A percentile compares a stretch with the other conserved stretches of the same genome.
These are phyloP conservation scores for Candida berthetii DNA, from an alignment of 805 yeast species.

Conservation along the genomic window DNA sequence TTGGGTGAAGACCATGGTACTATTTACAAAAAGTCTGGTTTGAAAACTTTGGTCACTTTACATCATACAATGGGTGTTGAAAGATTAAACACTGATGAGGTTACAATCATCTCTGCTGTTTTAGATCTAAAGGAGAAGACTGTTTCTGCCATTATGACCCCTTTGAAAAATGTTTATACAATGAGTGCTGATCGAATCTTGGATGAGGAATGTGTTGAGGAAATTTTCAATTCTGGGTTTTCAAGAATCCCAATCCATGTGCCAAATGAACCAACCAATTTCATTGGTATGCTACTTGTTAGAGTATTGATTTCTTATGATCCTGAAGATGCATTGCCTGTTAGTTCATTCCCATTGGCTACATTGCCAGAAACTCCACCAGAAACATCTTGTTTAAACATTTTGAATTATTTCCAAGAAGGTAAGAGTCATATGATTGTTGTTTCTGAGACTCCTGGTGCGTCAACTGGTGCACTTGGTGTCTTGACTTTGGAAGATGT, in stretches of 20 bases:
- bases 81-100: constrained; percentile 89
- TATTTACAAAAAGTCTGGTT: constrained; percentile 84
- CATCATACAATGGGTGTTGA: constrained; percentile 96
- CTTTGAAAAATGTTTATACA: constrained; percentile 83
- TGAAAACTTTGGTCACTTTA: constrained; percentile 87
- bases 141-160: constrained; percentile 88
- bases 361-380: constrained; percentile 92
- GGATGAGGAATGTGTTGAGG: constrained; percentile 81
- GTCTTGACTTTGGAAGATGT: constrained; percentile 93
- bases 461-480: constrained; percentile 78
- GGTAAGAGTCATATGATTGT: constrained; percentile 98
- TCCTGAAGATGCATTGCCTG: constrained; percentile 92
- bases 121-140: constrained; percentile 89
- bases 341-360: constrained; percentile 90
- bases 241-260: constrained; percentile 91
- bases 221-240: constrained; percentile 89
- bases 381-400: constrained; percentile 89
- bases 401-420: constrained; percentile 93
- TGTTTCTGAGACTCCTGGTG: constrained; percentile 83
- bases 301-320: constrained; percentile 91
- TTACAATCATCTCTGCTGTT: constrained; percentile 91
- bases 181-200: constrained; percentile 77
- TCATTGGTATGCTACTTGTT: constrained; percentile 92
- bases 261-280: constrained; percentile 84
- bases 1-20: constrained; percentile 97